Evolutionary conservation across 495 filamentous ascomycete genomes (phyloP).

Genomic region (Xylaria cubensis): DNA sequence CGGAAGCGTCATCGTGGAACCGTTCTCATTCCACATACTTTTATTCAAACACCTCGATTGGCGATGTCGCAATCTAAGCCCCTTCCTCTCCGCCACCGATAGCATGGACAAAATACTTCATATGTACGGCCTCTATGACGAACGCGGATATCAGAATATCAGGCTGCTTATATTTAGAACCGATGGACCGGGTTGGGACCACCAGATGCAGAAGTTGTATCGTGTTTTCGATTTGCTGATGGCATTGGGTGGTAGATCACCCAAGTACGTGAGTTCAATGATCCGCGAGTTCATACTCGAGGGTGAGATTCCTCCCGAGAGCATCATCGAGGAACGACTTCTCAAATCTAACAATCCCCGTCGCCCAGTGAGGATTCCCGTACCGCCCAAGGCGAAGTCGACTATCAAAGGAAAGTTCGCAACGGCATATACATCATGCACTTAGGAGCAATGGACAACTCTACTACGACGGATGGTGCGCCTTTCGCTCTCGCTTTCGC

Average conservation of each 20-base stretch:
- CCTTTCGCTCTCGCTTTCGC: background rate
- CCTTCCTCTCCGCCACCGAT: background rate
- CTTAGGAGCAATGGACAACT: background rate
- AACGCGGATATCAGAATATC: background rate
- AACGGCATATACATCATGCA: background rate
- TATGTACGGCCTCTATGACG: background rate
- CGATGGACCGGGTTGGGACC: conserved; percentile 2
- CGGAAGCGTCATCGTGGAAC: background rate
- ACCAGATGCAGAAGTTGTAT: background rate
- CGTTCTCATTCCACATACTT: background rate
- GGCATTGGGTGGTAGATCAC: too few relatives aligned
- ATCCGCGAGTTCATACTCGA: background rate
- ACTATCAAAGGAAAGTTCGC: background rate
- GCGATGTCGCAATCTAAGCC: background rate
- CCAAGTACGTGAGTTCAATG: too few relatives aligned
- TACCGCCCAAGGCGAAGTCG: too few relatives aligned
- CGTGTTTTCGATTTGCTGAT: too few relatives aligned
- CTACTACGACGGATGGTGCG: background rate
- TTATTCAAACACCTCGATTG: background rate
- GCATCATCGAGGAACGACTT: background rate
- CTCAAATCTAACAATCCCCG: background rate
- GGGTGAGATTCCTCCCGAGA: background rate
- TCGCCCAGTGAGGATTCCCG: background rate
- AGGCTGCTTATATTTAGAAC: background rate
- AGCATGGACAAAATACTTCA: background rate